Conservation (phyloP, 306 rosid species). For the Rosa persica region DNA sequence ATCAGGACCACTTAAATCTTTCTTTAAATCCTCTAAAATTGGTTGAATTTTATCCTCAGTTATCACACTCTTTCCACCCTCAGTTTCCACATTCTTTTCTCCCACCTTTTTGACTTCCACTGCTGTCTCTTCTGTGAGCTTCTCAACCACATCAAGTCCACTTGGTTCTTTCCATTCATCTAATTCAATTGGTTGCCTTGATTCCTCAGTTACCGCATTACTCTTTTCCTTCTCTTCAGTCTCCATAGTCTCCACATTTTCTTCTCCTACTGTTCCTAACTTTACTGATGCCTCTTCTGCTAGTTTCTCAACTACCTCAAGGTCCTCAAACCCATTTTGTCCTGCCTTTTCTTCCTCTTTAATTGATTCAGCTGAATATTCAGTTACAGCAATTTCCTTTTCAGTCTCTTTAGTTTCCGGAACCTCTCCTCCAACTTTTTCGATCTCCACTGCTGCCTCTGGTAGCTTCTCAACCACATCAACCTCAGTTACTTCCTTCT, state of each 20-base stretch:
- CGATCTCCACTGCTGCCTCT: background rate
- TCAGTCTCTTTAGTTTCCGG: background rate
- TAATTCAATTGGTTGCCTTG: slow-evolving; percentile 15
- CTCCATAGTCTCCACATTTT: slow-evolving; percentile 15
- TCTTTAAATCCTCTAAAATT: slow-evolving; percentile 26
- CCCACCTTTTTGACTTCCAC: background rate
- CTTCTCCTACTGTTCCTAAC: background rate
- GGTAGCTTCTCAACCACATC: slow-evolving; percentile 16
- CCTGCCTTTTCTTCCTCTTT: slow-evolving; percentile 1
- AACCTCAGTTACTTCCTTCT: slow-evolving; percentile 34
- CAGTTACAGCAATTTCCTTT: background rate
- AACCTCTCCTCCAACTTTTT: background rate
- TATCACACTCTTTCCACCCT: background rate
- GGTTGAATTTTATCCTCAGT: slow-evolving; percentile 23
- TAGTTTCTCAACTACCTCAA: slow-evolving; percentile 5
- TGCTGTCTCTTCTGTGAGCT: slow-evolving; percentile 26
- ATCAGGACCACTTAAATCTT: slow-evolving; percentile 28
- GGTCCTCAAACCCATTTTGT: background rate
- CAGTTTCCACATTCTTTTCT: slow-evolving; percentile 25
- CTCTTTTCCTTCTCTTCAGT: slow-evolving; percentile 22
- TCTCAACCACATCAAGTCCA: slow-evolving; percentile 23
- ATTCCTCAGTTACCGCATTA: slow-evolving; percentile 12
- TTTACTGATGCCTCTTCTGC: slow-evolving; percentile 4
- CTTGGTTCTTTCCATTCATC: slow-evolving; percentile 8
- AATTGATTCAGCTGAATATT: slow-evolving; percentile 9